These are phyloP conservation scores for Axilococcus clingmanii DNA, from an alignment of 139 green algal genomes.

Conservation along the genomic window DNA sequence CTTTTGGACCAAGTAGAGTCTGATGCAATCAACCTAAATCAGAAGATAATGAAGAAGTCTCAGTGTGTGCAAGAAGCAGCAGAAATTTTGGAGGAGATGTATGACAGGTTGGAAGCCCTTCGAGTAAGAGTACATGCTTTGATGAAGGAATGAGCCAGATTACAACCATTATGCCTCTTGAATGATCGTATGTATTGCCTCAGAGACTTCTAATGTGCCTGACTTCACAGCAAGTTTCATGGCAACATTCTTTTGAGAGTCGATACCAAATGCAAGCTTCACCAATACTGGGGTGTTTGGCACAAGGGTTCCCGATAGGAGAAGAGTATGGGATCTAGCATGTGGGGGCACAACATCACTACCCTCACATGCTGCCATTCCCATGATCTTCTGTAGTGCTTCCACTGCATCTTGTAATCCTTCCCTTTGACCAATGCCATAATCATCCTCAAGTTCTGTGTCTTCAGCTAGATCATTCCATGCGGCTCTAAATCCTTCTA, in stretches of 20 bases:
- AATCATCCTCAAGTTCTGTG: conserved; percentile 78
- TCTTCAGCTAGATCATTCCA: conserved; percentile 71
- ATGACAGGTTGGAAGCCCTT: too few relatives aligned
- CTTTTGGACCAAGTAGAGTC: too few relatives aligned
- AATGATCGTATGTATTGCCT: conserved; percentile 89
- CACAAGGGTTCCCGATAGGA: conserved; percentile 75
- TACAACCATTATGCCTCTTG: conserved; percentile 46
- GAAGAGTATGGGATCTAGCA: conserved; percentile 78
- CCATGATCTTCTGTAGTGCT: conserved; percentile 76
- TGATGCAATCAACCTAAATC: too few relatives aligned
- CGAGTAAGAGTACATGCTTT: too few relatives aligned
- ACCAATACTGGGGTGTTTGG: conserved; percentile 66
- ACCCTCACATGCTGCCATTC: conserved; percentile 88
- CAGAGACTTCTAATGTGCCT: conserved; percentile 46
- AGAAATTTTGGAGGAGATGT: too few relatives aligned
- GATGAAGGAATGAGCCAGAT: background rate
- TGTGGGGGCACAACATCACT: conserved; percentile 90
- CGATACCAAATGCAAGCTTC: conserved; percentile 87
- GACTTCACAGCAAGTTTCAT: conserved; percentile 92
- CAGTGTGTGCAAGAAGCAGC: too few relatives aligned
- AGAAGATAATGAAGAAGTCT: too few relatives aligned
- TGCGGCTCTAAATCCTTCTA: conserved; percentile 77
- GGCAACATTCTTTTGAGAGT: conserved; percentile 72
- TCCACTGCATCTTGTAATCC: conserved; percentile 84
- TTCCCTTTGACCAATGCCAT: conserved; percentile 78